Conservation (phyloP, 1,139 yeast species). For the Geotrichum siamense region DNA sequence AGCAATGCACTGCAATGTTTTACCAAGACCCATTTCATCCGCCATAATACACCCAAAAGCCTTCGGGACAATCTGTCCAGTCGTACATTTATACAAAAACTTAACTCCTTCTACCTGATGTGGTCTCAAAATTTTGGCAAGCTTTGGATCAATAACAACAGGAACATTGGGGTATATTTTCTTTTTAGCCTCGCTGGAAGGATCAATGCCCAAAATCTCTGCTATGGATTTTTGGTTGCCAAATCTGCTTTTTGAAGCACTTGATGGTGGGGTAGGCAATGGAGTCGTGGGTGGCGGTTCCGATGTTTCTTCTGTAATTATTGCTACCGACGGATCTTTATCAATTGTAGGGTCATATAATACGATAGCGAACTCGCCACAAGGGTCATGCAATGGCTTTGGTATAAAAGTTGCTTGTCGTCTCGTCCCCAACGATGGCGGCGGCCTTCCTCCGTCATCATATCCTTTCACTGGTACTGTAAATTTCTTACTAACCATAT, state of each 20-base stretch:
- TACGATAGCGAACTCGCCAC: conserved; percentile 88
- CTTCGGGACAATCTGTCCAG: conserved; percentile 77
- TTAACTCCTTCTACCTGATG: conserved; percentile 96
- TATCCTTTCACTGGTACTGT: conserved; percentile 36
- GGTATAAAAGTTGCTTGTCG: conserved; percentile 68
- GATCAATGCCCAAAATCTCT: conserved; percentile 71
- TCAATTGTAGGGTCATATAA: conserved; percentile 92
- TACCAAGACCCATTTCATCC: conserved; percentile 98
- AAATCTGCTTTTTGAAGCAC: conserved; percentile 30
- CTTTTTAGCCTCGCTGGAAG: conserved; percentile 39
- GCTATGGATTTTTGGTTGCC: conserved; percentile 58
- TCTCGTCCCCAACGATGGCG: conserved; percentile 78
- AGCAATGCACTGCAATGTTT: conserved; percentile 87
- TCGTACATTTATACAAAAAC: conserved; percentile 80
- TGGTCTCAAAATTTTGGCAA: conserved; percentile 80
- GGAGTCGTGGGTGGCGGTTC: conserved; percentile 17
- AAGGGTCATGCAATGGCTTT: conserved; percentile 86
- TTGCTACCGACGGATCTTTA: conserved; percentile 28
- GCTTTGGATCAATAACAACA: conserved; percentile 87
- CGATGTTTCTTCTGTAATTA: conserved; percentile 18
- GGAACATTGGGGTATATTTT: conserved; percentile 72
- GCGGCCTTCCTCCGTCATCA: conserved; percentile 39
- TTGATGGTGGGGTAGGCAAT: conserved; percentile 16
- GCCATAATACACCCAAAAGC: conserved; percentile 99
- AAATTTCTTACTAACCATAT: conserved; percentile 25